Base-by-base conservation (phyloP, 2,329 filamentous ascomycete species). In the Thielaviopsis cerberus region DNA sequence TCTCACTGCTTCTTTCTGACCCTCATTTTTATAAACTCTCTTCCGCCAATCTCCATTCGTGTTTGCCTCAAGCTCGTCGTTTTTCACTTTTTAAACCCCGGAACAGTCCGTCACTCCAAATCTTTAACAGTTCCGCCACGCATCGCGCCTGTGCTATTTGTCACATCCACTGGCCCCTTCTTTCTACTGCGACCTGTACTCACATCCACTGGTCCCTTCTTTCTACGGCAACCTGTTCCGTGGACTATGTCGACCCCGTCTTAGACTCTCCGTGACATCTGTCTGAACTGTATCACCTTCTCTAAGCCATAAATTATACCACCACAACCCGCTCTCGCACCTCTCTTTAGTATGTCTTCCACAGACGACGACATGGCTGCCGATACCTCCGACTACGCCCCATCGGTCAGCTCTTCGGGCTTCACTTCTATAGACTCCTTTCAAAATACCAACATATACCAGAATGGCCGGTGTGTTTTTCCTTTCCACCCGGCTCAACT, bases 381-480 rank as follows among this genome's bases (percentile, higher is more conserved):
- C n/a, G 51, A 53, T 27, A 69, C 69, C 17, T 73, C 72, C 22
- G 71, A 73, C 62, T 73, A 73, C 58, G 67, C 64, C 45, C 68
- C 66, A 15, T 72, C 70, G 7, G 54, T 68, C 50, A 63, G 64
- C 23, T 66, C 68, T 11, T 73, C 71, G 13, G 69, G 71, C 59
- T 72, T 73, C 57, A 72, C 71, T 2, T 72, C 70, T 2, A 66
- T 72, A 54, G 68, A 69, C 55, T 68, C 69, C 5, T 63, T 63
- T 8, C 61, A 61, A 23, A 63, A 66, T 25, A 61, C 68, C 20
- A 66, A 72, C 61, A 66, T 66, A 25, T 70, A 69, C 54, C 68
- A 71, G 59, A 65, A 70, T 61, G 70, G 70, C 53, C 69, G 69
- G 69, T 69, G 63, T 51, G 64, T 4, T 27, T 22, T 20, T 27